phyloP scores from a whole-genome alignment of 208 protist species.

The Crithidia fasciculata region DNA sequence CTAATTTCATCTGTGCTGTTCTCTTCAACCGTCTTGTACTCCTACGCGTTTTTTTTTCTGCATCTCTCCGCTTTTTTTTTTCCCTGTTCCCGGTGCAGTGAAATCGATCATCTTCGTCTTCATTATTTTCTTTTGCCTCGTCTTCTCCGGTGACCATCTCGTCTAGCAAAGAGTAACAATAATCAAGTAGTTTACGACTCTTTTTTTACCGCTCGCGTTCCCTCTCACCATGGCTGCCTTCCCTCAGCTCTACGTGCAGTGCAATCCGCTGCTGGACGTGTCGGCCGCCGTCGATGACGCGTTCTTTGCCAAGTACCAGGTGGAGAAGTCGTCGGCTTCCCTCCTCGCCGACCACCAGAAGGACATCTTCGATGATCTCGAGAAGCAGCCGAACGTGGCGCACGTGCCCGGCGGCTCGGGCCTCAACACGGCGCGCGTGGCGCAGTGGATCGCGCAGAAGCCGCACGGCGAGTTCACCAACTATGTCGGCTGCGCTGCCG shows the following conservation, averaged over 20 bases:
- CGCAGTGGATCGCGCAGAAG: slow-evolving; percentile 91
- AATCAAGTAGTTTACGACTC: too few relatives aligned
- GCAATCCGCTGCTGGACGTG: slow-evolving; percentile 99
- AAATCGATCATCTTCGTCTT: too few relatives aligned
- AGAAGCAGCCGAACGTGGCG: slow-evolving; percentile 71
- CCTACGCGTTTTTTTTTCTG: too few relatives aligned
- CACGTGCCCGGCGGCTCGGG: slow-evolving; percentile 98
- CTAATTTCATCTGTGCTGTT: too few relatives aligned
- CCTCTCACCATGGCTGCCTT: slow-evolving; percentile 23
- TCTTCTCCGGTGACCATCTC: too few relatives aligned
- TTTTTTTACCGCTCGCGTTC: too few relatives aligned
- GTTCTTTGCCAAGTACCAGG: slow-evolving; percentile 94
- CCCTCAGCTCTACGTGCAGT: slow-evolving; percentile 78
- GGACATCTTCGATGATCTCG: slow-evolving; percentile 91
- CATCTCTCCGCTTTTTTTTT: not conserved
- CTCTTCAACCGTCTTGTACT: too few relatives aligned
- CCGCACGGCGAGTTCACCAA: slow-evolving; percentile 48
- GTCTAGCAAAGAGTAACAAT: too few relatives aligned
- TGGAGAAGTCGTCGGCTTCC: slow-evolving; percentile 88
- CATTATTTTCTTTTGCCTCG: too few relatives aligned
- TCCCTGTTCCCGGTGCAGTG: not conserved
- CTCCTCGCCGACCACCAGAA: slow-evolving; percentile 95
- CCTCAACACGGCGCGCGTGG: slow-evolving; percentile 97
- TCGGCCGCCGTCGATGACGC: slow-evolving; percentile 91
- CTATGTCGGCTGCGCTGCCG: slow-evolving; percentile 95